Percentiles rank a stretch among this genome's conserved stretches.
phyloP scores from a whole-genome alignment of 2,329 filamentous ascomycete species.

The Gaeumannomyces tritici region DNA sequence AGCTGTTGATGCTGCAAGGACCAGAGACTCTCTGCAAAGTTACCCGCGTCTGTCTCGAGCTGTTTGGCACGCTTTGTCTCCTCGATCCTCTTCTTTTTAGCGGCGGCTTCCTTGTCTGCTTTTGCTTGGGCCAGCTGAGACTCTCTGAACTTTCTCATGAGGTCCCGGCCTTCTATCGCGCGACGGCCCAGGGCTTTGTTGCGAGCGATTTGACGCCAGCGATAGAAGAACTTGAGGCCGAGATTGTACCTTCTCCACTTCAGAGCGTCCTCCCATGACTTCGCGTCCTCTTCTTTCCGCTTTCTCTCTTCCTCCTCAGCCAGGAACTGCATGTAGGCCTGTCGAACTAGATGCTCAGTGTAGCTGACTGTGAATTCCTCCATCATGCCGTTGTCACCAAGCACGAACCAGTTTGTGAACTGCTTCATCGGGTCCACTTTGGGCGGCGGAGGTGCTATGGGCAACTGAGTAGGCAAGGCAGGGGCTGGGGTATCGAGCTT shows the following conservation, averaged over 20 bases:
- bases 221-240: slow-evolving; percentile 45
- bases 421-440: slow-evolving; percentile 33
- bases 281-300: slow-evolving; percentile 37
- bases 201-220: slow-evolving; percentile 41
- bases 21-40: background rate
- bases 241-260: slow-evolving; percentile 40
- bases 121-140: slow-evolving; percentile 21
- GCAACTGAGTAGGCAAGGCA: slow-evolving; percentile 1
- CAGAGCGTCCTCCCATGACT: slow-evolving; percentile 34
- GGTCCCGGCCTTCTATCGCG: slow-evolving; percentile 40
- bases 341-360: slow-evolving; percentile 32
- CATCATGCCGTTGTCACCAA: slow-evolving; percentile 42
- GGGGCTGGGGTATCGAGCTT: background rate
- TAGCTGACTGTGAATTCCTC: slow-evolving; percentile 37
- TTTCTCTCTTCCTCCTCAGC: slow-evolving; percentile 29
- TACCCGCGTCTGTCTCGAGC: slow-evolving; percentile 4
- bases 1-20: background rate
- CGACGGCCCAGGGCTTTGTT: slow-evolving; percentile 38
- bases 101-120: slow-evolving; percentile 16
- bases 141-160: slow-evolving; percentile 35
- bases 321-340: slow-evolving; percentile 29
- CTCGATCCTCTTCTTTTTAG: slow-evolving; percentile 25
- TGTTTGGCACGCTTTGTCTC: slow-evolving; percentile 9
- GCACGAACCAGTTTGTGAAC: slow-evolving; percentile 45
- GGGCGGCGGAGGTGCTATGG: slow-evolving; percentile 6